Percentiles rank a stretch among this genome's conserved stretches.
Evolutionary conservation across 352 stramenopile species (phyloP).

Genomic region (Globisporangium orthogonon): DNA sequence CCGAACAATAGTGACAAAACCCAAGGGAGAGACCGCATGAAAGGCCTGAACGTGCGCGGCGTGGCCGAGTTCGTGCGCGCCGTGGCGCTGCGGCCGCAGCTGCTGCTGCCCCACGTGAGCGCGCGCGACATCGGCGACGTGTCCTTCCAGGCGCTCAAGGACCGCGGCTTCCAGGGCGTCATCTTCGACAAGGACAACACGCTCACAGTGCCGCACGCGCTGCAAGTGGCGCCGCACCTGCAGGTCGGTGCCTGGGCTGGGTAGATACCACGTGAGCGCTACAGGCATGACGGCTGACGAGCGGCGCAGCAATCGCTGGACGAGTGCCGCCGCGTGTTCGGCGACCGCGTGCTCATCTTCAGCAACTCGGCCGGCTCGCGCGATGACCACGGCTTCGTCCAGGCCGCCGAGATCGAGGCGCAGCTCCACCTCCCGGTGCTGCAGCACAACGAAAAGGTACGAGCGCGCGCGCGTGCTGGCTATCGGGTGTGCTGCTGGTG

Average conservation of each 20-base stretch:
- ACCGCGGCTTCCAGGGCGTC: conserved; percentile 87
- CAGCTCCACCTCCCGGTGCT: conserved; percentile 84
- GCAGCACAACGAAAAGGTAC: conserved; percentile 87
- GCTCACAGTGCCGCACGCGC: conserved; percentile 89
- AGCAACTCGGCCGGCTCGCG: conserved; percentile 94
- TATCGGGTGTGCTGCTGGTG: neutral
- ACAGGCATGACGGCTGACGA: too few species aligned
- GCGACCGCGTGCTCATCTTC: conserved; percentile 89
- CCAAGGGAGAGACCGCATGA: conserved; percentile 21
- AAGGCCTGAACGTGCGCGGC: conserved; percentile 72
- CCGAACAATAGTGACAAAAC: neutral
- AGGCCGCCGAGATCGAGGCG: conserved; percentile 80
- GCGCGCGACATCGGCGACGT: conserved; percentile 84
- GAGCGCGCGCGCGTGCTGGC: neutral
- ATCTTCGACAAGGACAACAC: conserved; percentile 99
- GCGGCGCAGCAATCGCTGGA: conserved; percentile 29
- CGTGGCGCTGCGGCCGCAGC: conserved; percentile 55
- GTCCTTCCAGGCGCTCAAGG: conserved; percentile 65
- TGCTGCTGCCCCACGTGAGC: conserved; percentile 78
- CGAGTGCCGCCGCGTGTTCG: conserved; percentile 89
- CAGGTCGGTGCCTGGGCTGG: conserved; percentile 5
- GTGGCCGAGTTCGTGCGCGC: conserved; percentile 79
- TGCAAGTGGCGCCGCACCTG: conserved; percentile 74
- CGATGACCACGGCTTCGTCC: conserved; percentile 83
- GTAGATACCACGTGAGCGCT: too few species aligned